These are phyloP conservation scores for Viola pubescens DNA, from an alignment of 441 rosid species.

Conservation along the genomic window DNA sequence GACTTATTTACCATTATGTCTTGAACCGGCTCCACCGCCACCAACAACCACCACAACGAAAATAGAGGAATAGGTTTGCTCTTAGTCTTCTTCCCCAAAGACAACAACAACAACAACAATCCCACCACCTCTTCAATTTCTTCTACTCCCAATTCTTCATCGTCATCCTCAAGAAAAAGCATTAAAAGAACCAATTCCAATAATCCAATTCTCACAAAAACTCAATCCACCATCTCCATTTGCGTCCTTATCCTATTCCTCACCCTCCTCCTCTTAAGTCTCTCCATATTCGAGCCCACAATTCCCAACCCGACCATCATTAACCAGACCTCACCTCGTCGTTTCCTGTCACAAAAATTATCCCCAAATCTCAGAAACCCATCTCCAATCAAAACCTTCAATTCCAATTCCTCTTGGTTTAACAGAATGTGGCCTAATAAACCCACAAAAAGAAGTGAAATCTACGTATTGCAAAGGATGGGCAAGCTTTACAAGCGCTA, in stretches of 20 bases:
- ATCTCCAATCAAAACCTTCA: neutral
- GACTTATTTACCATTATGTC: too few relatives aligned
- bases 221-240: conserved; percentile 71
- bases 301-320: conserved; percentile 10
- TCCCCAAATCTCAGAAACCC: neutral
- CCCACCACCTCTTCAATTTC: conserved; percentile 12
- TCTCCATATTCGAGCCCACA: conserved; percentile 82
- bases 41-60: conserved; percentile 8
- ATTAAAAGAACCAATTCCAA: conserved; percentile 42
- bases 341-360: conserved; percentile 22
- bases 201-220: conserved; percentile 46
- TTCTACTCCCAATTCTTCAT: conserved; percentile 5
- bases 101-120: conserved; percentile 14
- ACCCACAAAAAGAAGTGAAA: neutral
- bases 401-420: conserved; percentile 13
- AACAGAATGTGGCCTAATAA: neutral
- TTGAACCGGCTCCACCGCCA: too few relatives aligned
- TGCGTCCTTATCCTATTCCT: conserved; percentile 56
- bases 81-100: conserved; percentile 68
- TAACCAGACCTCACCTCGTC: conserved; percentile 21
- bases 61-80: conserved; percentile 56
- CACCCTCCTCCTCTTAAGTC: conserved; percentile 76
- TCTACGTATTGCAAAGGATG: conserved; percentile 71
- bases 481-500: conserved; percentile 74
- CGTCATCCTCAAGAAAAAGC: conserved; percentile 12